Base-by-base conservation (phyloP, 2,329 filamentous ascomycete species). In the Epichloe gansuensis region DNA sequence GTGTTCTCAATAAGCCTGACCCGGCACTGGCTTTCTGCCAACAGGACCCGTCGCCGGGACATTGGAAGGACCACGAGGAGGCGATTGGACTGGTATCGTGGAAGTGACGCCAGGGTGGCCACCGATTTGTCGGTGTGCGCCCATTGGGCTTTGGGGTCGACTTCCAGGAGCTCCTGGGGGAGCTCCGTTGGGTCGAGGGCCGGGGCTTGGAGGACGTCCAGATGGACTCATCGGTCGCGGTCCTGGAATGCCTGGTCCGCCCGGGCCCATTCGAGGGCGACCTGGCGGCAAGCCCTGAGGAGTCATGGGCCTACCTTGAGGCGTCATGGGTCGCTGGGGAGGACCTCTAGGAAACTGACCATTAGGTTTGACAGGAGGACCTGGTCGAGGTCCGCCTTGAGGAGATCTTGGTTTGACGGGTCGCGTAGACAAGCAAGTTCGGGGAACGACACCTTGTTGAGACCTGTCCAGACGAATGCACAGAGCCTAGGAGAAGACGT, bases 401-500 rank as follows among this genome's bases (percentile, higher is more conserved):
- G 72, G 73, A 41, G 79, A 74, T 45, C 89, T 85, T 46, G 90
- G 88, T 74, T 94, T 96, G 56, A 97, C 86, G 17, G 91, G 89
- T 48, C 89, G 84, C 53, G 89, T 87, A 13, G 93, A 97, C 48
- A 98, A 77, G 71, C 93, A 98, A 39, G 90, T 95, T 59, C 93
- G 82, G 13, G 93, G 93, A 53, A 87, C 88, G 50, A 97, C 93
- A 73, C 93, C 93, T 73, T 97, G 90, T 61, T 87, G 78, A 55
- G 89, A 90, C 57, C 89, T 85, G 68, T 97, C 90, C 61, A 97
- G 83, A 58, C 85, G 85, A 59, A 89, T 86, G 68, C 89, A 96
- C 51, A 97, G 87, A 63, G 90, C 88, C 87, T 47, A 8, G 35
- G 13, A 40, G 11, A 15, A 23, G 9, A 15, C 8, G 15, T 53